Base-by-base conservation (phyloP, 495 filamentous ascomycete species). In the Schizothecium vesticola region DNA sequence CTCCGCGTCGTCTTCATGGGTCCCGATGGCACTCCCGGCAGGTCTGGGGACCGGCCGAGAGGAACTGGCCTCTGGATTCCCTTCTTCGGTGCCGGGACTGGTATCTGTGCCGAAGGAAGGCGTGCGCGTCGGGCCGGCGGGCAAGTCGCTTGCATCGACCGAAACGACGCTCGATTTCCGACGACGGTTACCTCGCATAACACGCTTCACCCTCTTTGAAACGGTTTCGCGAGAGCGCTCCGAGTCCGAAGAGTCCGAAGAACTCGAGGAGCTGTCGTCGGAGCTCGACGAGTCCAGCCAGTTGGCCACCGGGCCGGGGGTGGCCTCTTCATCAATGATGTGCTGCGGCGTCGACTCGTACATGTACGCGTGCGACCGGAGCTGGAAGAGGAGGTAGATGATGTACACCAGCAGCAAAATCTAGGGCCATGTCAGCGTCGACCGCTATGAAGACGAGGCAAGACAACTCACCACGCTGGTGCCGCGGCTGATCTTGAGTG, bases 351-450 rank as follows among this genome's bases (percentile, higher is more conserved):
- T 95, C 72, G 92, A 94, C 67, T 91, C 90, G 71, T 96, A 97
- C 77, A 97, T 89, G 77, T 96, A 96, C 3, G 91, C 85, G 73
- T 97, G 93, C 3, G 93, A 93, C 80, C 93, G 94, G 58, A 97
- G 84, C 82, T 97, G 93, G 76, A 97, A 97, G 26, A 95, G 68
- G 61, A 97, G 87, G 72, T 96, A 97, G 22, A 96, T 78, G 43
- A 91, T 80, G 76, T 97, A 97, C 11, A 97, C 88, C 43, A 96
- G 71, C 3, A 97, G 83, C 1, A 97, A 83, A 36, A 96, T 86
- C 85, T 88, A 36, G 7, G 64, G 72, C 29, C 69, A 69, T 67
- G 64, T 55, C 56, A 64, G 24, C 7, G 31, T 24, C 6, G 29
- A 43, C 22, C 61, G 31, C 0, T n/a, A 2, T n/a, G 24, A 26